Evolutionary conservation across 2,329 filamentous ascomycete species (phyloP).

Genomic region (Xylaria hypoxylon): DNA sequence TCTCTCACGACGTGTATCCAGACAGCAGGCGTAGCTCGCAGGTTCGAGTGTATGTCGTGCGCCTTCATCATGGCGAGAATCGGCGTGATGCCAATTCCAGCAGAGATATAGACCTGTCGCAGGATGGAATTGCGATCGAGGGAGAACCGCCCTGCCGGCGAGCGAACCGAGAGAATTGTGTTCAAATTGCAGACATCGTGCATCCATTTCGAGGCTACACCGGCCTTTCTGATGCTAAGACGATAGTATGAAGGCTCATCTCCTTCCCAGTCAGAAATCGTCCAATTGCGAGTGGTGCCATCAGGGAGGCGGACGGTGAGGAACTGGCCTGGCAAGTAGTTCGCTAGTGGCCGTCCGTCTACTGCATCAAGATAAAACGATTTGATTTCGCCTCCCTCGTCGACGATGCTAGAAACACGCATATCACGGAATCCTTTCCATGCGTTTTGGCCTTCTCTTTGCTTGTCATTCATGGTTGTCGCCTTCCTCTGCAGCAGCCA

Average conservation of each 20-base stretch:
- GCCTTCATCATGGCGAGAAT: slow-evolving; percentile 46
- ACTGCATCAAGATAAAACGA: slow-evolving; percentile 43
- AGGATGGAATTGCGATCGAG: slow-evolving; percentile 39
- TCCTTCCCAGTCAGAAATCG: slow-evolving; percentile 43
- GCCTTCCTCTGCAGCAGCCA: slow-evolving; percentile 35
- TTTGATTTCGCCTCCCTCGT: slow-evolving; percentile 40
- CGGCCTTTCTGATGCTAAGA: slow-evolving; percentile 41
- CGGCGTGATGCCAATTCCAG: slow-evolving; percentile 46
- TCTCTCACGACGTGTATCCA: slow-evolving; percentile 43
- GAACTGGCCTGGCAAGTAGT: slow-evolving; percentile 45
- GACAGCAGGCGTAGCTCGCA: slow-evolving; percentile 33
- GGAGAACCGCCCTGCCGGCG: slow-evolving; percentile 43
- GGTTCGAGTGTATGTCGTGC: slow-evolving; percentile 41
- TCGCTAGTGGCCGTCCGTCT: slow-evolving; percentile 39
- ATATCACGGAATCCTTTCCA: slow-evolving; percentile 44
- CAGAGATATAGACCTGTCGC: slow-evolving; percentile 44
- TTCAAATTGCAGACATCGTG: slow-evolving; percentile 37
- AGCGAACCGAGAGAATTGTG: slow-evolving; percentile 37
- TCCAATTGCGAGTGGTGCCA: slow-evolving; percentile 41
- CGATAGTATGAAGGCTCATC: slow-evolving; percentile 42
- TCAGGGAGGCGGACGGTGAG: slow-evolving; percentile 42
- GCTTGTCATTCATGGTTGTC: slow-evolving; percentile 38
- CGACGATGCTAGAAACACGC: slow-evolving; percentile 34
- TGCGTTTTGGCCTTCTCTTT: slow-evolving; percentile 35
- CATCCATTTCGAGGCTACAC: slow-evolving; percentile 43